phyloP scores from a whole-genome alignment of 2,329 filamentous ascomycete species.

The Alternaria postmessia region DNA sequence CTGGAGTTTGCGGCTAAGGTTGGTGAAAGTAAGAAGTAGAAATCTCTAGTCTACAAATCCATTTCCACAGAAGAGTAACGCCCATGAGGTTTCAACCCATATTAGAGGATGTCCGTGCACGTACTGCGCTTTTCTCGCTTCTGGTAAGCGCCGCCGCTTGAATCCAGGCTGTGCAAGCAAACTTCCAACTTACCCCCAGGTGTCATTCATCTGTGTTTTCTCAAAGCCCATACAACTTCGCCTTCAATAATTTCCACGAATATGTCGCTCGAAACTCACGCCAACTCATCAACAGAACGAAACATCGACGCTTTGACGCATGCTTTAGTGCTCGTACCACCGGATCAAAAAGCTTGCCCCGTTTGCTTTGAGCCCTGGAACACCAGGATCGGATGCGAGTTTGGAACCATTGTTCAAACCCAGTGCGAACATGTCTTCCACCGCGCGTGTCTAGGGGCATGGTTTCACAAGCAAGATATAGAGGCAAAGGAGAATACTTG shows the following conservation, averaged over 20 bases:
- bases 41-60: background rate
- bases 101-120: background rate
- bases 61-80: background rate
- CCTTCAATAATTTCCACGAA: background rate
- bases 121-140: background rate
- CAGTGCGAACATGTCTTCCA: background rate
- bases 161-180: background rate
- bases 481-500: background rate
- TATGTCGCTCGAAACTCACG: background rate
- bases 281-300: background rate
- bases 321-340: background rate
- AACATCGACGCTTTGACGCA: background rate
- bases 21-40: background rate
- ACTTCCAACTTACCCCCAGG: background rate
- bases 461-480: background rate
- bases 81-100: background rate
- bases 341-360: background rate
- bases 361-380: background rate
- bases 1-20: constrained; percentile 6
- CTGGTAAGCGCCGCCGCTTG: background rate
- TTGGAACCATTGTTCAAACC: background rate
- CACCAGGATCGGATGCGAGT: background rate
- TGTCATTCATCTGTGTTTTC: too few species aligned
- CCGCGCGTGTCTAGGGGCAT: background rate
- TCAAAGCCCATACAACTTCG: background rate